A percentile compares a stretch with the other conserved stretches of the same genome.
Evolutionary conservation across 768 basidiomycete genomes (phyloP).

Genomic region (Calvatia gigantea): DNA sequence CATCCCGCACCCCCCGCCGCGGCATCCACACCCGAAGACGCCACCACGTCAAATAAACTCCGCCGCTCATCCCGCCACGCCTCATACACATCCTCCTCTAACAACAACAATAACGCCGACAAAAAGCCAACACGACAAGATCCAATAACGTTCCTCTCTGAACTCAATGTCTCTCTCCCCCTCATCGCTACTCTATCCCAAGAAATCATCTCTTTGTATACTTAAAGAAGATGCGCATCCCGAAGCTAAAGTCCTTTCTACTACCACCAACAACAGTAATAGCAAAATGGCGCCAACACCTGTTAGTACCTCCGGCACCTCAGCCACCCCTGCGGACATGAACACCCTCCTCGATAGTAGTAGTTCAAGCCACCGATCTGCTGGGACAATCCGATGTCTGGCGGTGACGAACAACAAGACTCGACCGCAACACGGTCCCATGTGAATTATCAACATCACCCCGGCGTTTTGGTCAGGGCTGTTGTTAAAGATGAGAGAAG

Average conservation of each 20-base stretch:
- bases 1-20: slow-evolving; percentile 13
- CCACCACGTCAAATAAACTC: slow-evolving; percentile 36
- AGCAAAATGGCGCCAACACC: no score
- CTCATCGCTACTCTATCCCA: slow-evolving; percentile 83
- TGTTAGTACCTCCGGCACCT: no score
- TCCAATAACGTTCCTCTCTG: slow-evolving; percentile 78
- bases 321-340: no score
- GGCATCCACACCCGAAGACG: slow-evolving; percentile 15
- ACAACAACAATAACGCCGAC: slow-evolving; percentile 24
- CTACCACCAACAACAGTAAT: slow-evolving; percentile 19
- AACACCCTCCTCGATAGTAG: no score
- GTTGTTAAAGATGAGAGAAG: slow-evolving; percentile 66
- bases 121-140: slow-evolving; percentile 52
- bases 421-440: no score
- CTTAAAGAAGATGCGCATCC: slow-evolving; percentile 58
- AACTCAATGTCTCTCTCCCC: slow-evolving; percentile 80
- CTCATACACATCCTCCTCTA: slow-evolving; percentile 23
- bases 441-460: no score
- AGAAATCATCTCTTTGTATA: slow-evolving; percentile 87
- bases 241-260: slow-evolving; percentile 27
- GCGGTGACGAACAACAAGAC: no score
- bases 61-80: slow-evolving; percentile 56
- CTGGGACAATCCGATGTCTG: no score
- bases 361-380: no score
- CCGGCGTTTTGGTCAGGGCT: slow-evolving; percentile 53